Conservation (phyloP, 1,284 basidiomycete species). For the Moesziomyces sp. region DNA sequence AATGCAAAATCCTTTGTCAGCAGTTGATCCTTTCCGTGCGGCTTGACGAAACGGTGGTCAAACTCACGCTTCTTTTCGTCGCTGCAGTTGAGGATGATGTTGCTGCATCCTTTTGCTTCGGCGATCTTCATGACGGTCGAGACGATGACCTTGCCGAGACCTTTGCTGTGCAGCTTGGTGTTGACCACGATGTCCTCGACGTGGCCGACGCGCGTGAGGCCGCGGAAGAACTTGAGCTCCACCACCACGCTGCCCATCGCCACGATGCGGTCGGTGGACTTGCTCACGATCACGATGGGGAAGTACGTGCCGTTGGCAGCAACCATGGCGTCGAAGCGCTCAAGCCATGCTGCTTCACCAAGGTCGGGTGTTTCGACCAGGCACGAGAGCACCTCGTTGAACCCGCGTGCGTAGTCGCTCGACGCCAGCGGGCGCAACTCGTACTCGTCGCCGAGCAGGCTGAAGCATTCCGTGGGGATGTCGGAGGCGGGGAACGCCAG, state of each 20-base stretch:
- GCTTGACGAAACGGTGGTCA: too few relatives aligned
- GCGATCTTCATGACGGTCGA: slow-evolving; percentile 80
- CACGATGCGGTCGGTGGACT: slow-evolving; percentile 80
- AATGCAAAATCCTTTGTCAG: too few relatives aligned
- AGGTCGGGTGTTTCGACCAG: slow-evolving; percentile 82
- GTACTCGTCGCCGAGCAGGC: slow-evolving; percentile 10
- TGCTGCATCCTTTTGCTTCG: slow-evolving; percentile 83
- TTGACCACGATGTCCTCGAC: slow-evolving; percentile 97
- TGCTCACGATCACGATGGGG: slow-evolving; percentile 82
- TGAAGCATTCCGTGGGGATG: slow-evolving; percentile 26
- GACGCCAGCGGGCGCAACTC: slow-evolving; percentile 81
- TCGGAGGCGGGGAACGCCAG: slow-evolving; percentile 19
- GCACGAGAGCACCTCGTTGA: slow-evolving; percentile 82
- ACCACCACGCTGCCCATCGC: slow-evolving; percentile 87
- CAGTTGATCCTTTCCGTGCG: too few relatives aligned
- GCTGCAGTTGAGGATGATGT: slow-evolving; percentile 95
- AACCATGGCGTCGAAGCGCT: slow-evolving; percentile 42
- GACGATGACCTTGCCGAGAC: slow-evolving; percentile 87
- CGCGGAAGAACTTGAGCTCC: slow-evolving; percentile 91
- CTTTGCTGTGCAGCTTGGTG: slow-evolving; percentile 85
- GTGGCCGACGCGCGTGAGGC: slow-evolving; percentile 84
- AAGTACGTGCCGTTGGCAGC: slow-evolving; percentile 73
- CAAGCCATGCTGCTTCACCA: slow-evolving; percentile 73
- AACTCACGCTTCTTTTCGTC: slow-evolving; percentile 86
- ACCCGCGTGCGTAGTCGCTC: slow-evolving; percentile 83